Base-by-base conservation (phyloP, 441 rosid species). In the Erodium moschatum region DNA sequence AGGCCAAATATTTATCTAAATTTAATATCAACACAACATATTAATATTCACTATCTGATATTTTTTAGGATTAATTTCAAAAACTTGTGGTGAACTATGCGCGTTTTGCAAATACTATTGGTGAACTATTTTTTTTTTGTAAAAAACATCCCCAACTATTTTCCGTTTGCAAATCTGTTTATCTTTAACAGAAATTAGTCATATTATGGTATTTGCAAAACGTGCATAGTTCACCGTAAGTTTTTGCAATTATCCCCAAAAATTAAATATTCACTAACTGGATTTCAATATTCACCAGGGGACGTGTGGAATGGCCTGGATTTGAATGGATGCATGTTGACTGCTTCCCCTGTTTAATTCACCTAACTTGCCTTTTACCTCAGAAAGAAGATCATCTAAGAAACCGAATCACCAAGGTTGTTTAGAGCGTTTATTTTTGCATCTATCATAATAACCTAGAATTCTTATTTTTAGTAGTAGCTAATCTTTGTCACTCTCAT, bases 251-350 rank as follows among this genome's bases (percentile, higher is more conserved):
- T 24, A 24, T 24, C 27, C 27, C 2, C 0, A 24, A 24, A 24
- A 24, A 24, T 24, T 24, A 24, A 24, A n/a, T n/a, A 15, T n/a
- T 50, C 56, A 13, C 56, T 50, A 50, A 52, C 31, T 56, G 75
- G 69, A 69, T 74, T 70, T 69, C 67, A 65, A 66, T 79, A 48
- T 81, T 66, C 77, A 68, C 66, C 78, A 89, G 98, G 88, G 93
- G 87, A 73, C 81, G 73, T 70, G 81, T 83, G 16, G 96, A 87
- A 71, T 93, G 98, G 98, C 86, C 83, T 64, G 82, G 81, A 75
- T 93, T 93, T 80, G 96, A 89, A 74, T 93, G 98, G 98, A 80
- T 91, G 87, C 92, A 89, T 81, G 83, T 82, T 9, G 93, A 89
- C 79, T 93, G 98, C 92, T 86, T 91, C 79, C 86, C 95, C 69